Evolutionary conservation across 768 basidiomycete species (phyloP), one percentile per base, ranked within the genome.

Genomic region (Tylopilus cervinicoccineus): DNA sequence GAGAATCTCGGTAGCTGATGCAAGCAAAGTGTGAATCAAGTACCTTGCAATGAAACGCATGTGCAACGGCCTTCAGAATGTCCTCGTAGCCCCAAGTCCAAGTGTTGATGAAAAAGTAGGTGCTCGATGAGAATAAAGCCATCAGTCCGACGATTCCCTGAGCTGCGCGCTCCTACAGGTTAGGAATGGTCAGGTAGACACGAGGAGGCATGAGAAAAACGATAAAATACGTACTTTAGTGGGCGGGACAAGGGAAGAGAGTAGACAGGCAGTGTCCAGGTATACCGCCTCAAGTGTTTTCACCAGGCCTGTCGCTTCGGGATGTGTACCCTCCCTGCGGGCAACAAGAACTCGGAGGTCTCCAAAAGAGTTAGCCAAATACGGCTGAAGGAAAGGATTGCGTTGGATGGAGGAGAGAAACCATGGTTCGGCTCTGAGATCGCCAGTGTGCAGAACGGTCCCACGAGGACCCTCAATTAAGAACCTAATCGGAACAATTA

Each of bases 11-110:
- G 10, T 13, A 26, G 3, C n/a, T n/a, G 20, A 22, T 40, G 37
- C 11, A 20, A 31, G 16, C 1, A 38, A 26, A 6, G 43, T 42
- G 9, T 9, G 13, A 45, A 36, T 1, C 2, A 20, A 19, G 13
- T 54, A 86, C 88, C 70, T 78, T 74, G 45, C 75, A 70, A 28
- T 78, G 73, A 58, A 95, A 97, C 1, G 74, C 71, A 3, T 73
- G 68, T 3, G 86, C 77, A 8, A 97, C 70, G 0, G 76, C 88
- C 58, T 91, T 89, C 24, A 96, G 71, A 13, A 94, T 70, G 47
- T 93, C 90, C 66, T 99, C 95, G 63, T 96, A 97, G 1, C 95
- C 95, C 85, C 88, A 94, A 0, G 94, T 95, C 95, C 95, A 99
- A 0, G 80, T 63, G 60, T 96, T 95, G 48, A 99, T 74, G 70